Evolutionary conservation across 495 filamentous ascomycete species (phyloP).

Genomic region (Neurospora sp.): DNA sequence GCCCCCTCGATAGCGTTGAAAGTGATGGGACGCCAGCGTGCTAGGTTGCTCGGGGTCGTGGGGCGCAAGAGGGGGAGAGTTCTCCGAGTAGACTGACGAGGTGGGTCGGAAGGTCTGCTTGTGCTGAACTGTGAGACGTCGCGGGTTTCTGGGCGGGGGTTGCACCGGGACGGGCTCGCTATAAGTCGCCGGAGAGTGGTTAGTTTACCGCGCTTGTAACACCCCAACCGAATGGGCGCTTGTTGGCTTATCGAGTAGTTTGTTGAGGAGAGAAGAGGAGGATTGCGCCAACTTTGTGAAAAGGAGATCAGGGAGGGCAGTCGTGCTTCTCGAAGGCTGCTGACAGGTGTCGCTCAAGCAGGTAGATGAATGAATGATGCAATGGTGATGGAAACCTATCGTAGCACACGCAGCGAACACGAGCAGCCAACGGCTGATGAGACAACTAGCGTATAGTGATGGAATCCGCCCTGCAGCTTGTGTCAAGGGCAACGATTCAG

Average conservation of each 20-base stretch:
- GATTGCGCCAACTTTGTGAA: background rate
- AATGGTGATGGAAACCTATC: background rate
- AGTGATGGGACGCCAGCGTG: constrained; percentile 19
- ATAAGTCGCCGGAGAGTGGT: background rate
- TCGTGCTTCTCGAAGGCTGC: background rate
- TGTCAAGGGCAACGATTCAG: background rate
- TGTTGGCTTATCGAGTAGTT: background rate
- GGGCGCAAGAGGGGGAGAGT: constrained; percentile 14
- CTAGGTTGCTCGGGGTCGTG: constrained; percentile 21
- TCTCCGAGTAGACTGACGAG: constrained; percentile 32
- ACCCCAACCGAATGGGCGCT: background rate
- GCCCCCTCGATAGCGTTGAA: constrained; percentile 21
- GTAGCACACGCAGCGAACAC: background rate
- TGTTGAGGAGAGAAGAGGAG: background rate
- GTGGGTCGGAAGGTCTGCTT: constrained; percentile 24
- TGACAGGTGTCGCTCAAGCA: background rate
- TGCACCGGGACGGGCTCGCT: constrained; percentile 25
- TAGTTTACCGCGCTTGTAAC: background rate
- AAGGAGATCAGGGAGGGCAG: background rate
- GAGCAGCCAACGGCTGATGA: background rate
- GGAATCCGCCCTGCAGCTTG: background rate
- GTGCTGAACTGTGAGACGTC: constrained; percentile 19
- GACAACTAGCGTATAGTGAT: background rate
- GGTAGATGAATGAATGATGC: background rate
- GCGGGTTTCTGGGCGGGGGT: constrained; percentile 24